Base-by-base conservation (phyloP, 768 basidiomycete species). In the Lactarius akahatsu region DNA sequence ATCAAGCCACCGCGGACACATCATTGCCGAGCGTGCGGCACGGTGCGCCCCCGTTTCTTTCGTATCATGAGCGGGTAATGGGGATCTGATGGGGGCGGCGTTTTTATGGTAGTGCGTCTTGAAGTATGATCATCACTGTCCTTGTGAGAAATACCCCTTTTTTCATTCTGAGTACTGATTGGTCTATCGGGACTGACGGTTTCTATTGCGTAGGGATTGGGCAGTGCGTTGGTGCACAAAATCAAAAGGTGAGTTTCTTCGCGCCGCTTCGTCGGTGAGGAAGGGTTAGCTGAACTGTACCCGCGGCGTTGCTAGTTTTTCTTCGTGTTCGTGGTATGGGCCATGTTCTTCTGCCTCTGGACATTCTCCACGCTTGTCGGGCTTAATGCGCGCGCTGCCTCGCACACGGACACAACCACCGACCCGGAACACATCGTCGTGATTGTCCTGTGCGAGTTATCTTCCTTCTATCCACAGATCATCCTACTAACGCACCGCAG, bases 221-320 rank as follows among this genome's bases (percentile, higher is more conserved):
- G 13, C 92, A 94, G 72, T 98, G 95, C 70, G 92, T 97, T 23
- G 95, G 95, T 13, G 95, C 94, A 59, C 84, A 85, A 45, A 98
- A 98, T 73, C 91, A 96, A 70, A 94, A 94, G 77, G 92, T 90
- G 65, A 26, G 80, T 63, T 11, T 57, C 41, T 32, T 11, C 5
- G 16, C 9, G 13, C 16, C n/a, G 20, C 26, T 36, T 30, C 28
- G 41, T 16, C 6, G 3, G 4, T 13, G n/a, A 28, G 18, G 52
- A 20, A 9, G 20, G 23, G 40, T 56, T 10, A 13, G 16, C 62
- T 62, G 13, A 52, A 16, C 3, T 10, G 10, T 15, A 32, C 6
- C 43, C 23, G 15, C 52, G 47, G 55, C 56, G 26, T 1, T 50
- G 8, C 18, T 60, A 92, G 89, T 95, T 91, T 78, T 97, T 98